Evolutionary conservation across 2,329 filamentous ascomycete genomes (phyloP).

Genomic region (Aspergillus novofumigatus): DNA sequence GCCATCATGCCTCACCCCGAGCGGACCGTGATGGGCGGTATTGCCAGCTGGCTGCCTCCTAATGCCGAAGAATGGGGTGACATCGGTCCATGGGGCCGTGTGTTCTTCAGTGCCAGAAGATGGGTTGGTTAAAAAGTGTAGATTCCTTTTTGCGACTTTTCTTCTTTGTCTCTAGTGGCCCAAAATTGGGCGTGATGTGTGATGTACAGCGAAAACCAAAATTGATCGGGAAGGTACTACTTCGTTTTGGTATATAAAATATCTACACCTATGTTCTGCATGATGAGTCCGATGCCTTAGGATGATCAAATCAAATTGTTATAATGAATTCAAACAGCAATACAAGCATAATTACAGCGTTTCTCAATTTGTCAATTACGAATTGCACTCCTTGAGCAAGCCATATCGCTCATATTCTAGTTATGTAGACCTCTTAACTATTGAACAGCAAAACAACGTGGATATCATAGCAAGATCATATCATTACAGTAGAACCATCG

Average conservation of each 20-base stretch:
- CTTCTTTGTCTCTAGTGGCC: neutral
- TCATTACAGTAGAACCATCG: neutral
- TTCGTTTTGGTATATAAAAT: neutral
- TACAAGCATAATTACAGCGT: neutral
- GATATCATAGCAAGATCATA: neutral
- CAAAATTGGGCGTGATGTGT: neutral
- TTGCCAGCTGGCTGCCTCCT: slow-evolving; percentile 70
- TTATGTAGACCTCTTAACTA: neutral
- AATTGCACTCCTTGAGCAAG: neutral
- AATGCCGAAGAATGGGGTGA: slow-evolving; percentile 67
- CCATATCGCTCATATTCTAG: neutral
- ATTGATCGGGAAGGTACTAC: neutral
- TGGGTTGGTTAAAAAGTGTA: slow-evolving; percentile 64
- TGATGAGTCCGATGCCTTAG: neutral
- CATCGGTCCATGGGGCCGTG: slow-evolving; percentile 76
- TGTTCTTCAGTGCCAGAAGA: slow-evolving; percentile 82
- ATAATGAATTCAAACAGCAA: neutral
- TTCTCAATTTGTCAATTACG: neutral
- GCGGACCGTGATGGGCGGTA: slow-evolving; percentile 76
- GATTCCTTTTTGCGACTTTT: neutral
- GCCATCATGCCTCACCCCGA: slow-evolving; percentile 95
- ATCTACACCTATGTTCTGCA: neutral
- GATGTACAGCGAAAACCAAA: neutral
- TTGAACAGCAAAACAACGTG: neutral
- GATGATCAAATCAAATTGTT: neutral